Evolutionary conservation across 176 grass and related monocot species (phyloP).

Genomic region (Zoysia pacifica): DNA sequence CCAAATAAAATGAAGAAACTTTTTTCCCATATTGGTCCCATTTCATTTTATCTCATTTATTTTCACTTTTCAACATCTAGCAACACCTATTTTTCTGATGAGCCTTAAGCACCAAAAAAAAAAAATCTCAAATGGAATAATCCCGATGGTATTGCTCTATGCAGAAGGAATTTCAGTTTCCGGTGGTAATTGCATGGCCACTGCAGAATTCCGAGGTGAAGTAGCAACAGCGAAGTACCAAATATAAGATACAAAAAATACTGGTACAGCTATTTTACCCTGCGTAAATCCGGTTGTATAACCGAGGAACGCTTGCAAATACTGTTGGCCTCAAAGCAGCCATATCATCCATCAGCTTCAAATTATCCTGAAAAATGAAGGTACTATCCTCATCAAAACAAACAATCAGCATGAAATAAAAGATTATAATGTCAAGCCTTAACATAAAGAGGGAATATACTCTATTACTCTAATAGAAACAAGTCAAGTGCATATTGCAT

Average conservation of each 20-base stretch:
- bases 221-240: constrained; percentile 14
- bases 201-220: background rate
- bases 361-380: constrained; percentile 76
- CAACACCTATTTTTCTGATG: background rate
- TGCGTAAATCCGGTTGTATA: constrained; percentile 90
- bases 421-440: background rate
- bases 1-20: constrained; percentile 4
- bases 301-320: constrained; percentile 85
- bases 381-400: constrained; percentile 14
- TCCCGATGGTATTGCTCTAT: background rate
- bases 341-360: constrained; percentile 98
- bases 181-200: background rate
- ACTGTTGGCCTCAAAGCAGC: constrained; percentile 84
- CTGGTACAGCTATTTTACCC: constrained; percentile 59
- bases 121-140: background rate
- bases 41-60: background rate
- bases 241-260: constrained; percentile 21
- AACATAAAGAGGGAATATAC: background rate
- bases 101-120: background rate
- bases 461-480: background rate
- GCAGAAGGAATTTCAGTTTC: background rate
- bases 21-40: background rate
- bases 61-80: background rate
- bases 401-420: background rate
- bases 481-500: constrained; percentile 24